These are phyloP conservation scores for Exidia glandulosa DNA, from an alignment of 768 basidiomycete species.

Conservation along the genomic window DNA sequence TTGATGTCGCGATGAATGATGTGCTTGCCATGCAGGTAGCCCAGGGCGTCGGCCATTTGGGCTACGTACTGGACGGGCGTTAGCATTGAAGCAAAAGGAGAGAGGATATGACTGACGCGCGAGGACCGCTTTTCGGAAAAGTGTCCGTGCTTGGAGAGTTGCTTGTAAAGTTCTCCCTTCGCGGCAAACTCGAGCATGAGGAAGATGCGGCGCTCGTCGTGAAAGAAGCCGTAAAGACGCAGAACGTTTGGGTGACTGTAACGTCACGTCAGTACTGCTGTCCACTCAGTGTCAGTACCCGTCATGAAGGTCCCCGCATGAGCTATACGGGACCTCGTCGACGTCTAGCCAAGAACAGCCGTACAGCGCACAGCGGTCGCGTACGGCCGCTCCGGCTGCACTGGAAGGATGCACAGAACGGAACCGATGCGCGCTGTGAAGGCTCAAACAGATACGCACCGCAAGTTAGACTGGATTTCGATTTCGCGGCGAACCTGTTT, in stretches of 20 bases:
- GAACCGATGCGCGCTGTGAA: background rate
- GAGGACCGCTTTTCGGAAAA: constrained; percentile 85
- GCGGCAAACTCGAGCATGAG: constrained; percentile 97
- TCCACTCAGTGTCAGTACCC: background rate
- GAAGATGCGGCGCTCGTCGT: constrained; percentile 95
- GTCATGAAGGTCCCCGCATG: too few species aligned
- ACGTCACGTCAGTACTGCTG: background rate
- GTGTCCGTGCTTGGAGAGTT: constrained; percentile 71
- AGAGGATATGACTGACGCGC: constrained; percentile 21
- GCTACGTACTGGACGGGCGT: constrained; percentile 80
- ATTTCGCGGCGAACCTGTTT: constrained; percentile 97
- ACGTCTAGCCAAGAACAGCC: too few species aligned
- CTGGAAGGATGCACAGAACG: too few species aligned
- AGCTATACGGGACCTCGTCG: too few species aligned
- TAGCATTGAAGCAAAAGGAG: background rate
- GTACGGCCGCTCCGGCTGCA: too few species aligned
- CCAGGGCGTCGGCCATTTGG: constrained; percentile 95
- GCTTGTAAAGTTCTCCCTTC: constrained; percentile 94
- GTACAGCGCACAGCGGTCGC: background rate
- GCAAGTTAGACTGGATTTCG: constrained; percentile 92
- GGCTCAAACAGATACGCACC: constrained; percentile 17
- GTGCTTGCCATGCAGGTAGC: constrained; percentile 88
- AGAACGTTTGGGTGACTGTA: constrained; percentile 83
- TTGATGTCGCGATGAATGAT: constrained; percentile 99
- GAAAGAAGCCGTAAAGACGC: constrained; percentile 93